These are phyloP conservation scores for Xylariales sp. DNA, from an alignment of 2,329 filamentous ascomycete genomes.

Conservation along the genomic window DNA sequence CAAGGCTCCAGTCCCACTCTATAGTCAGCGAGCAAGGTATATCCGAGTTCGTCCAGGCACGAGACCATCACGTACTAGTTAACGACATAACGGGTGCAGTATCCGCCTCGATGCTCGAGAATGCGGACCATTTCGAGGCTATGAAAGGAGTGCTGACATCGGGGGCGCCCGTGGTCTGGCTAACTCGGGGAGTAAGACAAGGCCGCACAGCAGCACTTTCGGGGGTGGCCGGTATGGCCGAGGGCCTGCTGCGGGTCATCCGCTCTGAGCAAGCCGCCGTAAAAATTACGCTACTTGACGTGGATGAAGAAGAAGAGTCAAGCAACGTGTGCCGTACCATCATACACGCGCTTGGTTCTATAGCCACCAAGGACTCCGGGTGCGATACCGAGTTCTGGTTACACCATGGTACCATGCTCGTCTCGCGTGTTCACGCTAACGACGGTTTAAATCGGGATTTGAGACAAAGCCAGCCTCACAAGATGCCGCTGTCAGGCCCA, in stretches of 20 bases:
- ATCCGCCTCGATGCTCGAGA: constrained; percentile 22
- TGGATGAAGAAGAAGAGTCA: constrained; percentile 33
- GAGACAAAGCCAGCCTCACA: constrained; percentile 8
- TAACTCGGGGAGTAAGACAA: constrained; percentile 43
- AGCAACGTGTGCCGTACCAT: constrained; percentile 27
- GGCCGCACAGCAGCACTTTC: constrained; percentile 24
- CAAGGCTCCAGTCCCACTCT: constrained; percentile 11
- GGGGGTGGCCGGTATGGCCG: constrained; percentile 36
- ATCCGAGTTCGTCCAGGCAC: neutral
- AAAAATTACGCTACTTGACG: constrained; percentile 39
- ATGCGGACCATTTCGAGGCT: constrained; percentile 27
- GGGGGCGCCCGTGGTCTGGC: constrained; percentile 37
- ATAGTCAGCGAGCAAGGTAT: constrained; percentile 1
- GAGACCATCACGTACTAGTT: constrained; percentile 34
- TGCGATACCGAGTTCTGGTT: constrained; percentile 46
- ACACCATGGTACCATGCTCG: constrained; percentile 36
- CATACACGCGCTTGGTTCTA: constrained; percentile 24
- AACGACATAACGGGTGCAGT: constrained; percentile 39
- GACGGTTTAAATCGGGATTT: constrained; percentile 21
- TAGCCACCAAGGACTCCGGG: constrained; percentile 40
- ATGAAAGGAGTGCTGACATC: constrained; percentile 39
- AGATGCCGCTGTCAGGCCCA: constrained; percentile 12
- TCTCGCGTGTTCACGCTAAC: constrained; percentile 34
- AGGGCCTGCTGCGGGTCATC: constrained; percentile 46
- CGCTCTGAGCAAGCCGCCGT: constrained; percentile 45